These are phyloP conservation scores for Cladophialophora psammophila DNA, from an alignment of 2,329 filamentous ascomycete species.

Conservation along the genomic window DNA sequence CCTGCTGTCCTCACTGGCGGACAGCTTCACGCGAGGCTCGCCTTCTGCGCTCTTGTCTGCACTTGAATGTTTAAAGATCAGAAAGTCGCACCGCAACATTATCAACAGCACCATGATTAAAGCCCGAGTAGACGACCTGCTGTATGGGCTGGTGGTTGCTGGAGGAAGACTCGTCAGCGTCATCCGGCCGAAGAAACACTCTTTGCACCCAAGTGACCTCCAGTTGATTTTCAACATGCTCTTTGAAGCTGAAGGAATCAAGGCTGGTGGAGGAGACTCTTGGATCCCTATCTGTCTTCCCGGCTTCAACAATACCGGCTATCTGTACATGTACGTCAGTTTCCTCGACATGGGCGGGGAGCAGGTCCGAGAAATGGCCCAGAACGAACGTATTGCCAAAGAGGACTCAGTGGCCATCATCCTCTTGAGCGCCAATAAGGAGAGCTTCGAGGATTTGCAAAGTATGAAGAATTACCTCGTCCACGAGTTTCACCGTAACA, in stretches of 20 bases:
- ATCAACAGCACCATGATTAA: constrained; percentile 91
- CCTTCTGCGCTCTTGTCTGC: constrained; percentile 87
- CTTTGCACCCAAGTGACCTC: constrained; percentile 90
- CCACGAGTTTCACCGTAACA: constrained; percentile 76
- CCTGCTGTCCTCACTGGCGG: constrained; percentile 87
- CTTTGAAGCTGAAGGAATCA: constrained; percentile 91
- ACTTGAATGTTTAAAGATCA: constrained; percentile 88
- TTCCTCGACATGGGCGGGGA: constrained; percentile 74
- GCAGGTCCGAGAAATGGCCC: constrained; percentile 51
- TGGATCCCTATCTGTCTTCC: constrained; percentile 97
- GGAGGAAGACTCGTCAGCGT: constrained; percentile 94
- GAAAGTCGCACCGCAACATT: constrained; percentile 81
- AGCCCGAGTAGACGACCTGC: constrained; percentile 74
- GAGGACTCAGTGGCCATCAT: constrained; percentile 87
- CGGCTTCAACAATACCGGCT: constrained; percentile 95
- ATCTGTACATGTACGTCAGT: constrained; percentile 98
- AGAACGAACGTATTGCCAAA: constrained; percentile 50
- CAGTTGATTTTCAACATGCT: constrained; percentile 99
- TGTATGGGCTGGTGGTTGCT: constrained; percentile 93
- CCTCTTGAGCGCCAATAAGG: constrained; percentile 89
- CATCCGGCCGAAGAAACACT: constrained; percentile 91
- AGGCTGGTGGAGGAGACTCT: constrained; percentile 91
- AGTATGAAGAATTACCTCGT: constrained; percentile 70
- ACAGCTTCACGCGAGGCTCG: constrained; percentile 93
- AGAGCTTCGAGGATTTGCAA: constrained; percentile 90